Evolutionary conservation across 352 stramenopile species (phyloP).

Genomic region (Globisporangium nunn): DNA sequence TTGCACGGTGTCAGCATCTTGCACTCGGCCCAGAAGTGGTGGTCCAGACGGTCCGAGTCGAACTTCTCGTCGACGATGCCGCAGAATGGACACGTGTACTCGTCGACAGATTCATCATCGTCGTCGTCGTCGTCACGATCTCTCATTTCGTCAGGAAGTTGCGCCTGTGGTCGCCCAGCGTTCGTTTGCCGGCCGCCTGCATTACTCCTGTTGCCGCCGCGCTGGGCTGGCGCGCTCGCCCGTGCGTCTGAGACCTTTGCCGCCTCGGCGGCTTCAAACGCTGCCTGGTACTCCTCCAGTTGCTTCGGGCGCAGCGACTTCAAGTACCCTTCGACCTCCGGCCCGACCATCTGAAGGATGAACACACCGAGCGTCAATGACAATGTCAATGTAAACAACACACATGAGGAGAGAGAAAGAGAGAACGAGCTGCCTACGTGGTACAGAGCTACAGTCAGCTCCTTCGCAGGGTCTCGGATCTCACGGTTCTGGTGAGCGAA

Average conservation of each 20-base stretch:
- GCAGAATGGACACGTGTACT: slow-evolving; percentile 91
- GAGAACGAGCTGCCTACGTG: slow-evolving; percentile 17
- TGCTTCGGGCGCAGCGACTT: slow-evolving; percentile 86
- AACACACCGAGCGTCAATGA: neutral
- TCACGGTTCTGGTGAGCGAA: slow-evolving; percentile 86
- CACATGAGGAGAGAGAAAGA: neutral
- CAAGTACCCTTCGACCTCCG: slow-evolving; percentile 70
- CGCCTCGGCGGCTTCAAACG: slow-evolving; percentile 68
- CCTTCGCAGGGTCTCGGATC: slow-evolving; percentile 84
- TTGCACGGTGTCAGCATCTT: slow-evolving; percentile 89
- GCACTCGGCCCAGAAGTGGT: slow-evolving; percentile 91
- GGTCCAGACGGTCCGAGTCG: slow-evolving; percentile 84
- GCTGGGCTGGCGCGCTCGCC: slow-evolving; percentile 9
- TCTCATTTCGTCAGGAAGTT: slow-evolving; percentile 17
- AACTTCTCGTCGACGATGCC: slow-evolving; percentile 82
- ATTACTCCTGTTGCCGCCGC: neutral
- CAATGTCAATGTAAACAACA: neutral
- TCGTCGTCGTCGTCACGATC: slow-evolving; percentile 33
- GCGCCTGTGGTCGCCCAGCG: slow-evolving; percentile 9
- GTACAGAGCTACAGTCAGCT: slow-evolving; percentile 78
- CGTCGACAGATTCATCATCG: slow-evolving; percentile 66
- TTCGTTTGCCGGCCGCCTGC: slow-evolving; percentile 4
- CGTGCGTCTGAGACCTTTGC: slow-evolving; percentile 23
- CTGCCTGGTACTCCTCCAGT: slow-evolving; percentile 86
- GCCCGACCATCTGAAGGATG: slow-evolving; percentile 27